Conservation (phyloP, 2,329 filamentous ascomycete species). For the Aspergillus vadensis region DNA sequence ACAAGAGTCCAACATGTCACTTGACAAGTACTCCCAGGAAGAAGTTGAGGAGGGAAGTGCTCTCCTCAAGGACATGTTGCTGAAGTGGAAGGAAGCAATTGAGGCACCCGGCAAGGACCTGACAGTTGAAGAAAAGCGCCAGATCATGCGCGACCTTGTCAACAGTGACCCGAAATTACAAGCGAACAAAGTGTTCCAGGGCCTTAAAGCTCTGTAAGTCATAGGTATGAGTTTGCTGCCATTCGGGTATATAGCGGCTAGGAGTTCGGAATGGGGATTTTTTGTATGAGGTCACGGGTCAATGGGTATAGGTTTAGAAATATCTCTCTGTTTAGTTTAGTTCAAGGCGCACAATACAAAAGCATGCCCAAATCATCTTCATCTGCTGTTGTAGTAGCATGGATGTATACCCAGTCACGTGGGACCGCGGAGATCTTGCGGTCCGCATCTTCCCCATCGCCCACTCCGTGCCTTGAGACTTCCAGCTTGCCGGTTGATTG, state of each 20-base stretch:
- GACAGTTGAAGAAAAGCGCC: constrained; percentile 74
- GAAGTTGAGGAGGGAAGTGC: constrained; percentile 88
- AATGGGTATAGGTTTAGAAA: not conserved
- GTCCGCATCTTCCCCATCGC: constrained; percentile 2
- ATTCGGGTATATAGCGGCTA: constrained; percentile 10
- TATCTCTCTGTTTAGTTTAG: not conserved
- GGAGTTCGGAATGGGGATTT: constrained; percentile 6
- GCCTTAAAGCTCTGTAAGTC: constrained; percentile 48
- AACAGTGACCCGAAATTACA: constrained; percentile 66
- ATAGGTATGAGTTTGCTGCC: not conserved
- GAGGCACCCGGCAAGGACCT: constrained; percentile 63
- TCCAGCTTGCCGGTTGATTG: not conserved
- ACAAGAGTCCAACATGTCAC: constrained; percentile 37
- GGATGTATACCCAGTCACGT: constrained; percentile 12
- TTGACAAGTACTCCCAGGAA: constrained; percentile 67
- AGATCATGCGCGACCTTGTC: constrained; percentile 77
- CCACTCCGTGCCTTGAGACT: not conserved
- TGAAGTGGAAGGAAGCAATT: constrained; percentile 77
- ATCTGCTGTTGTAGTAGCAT: not conserved
- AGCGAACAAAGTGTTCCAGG: constrained; percentile 57
- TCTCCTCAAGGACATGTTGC: constrained; percentile 78
- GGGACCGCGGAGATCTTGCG: constrained; percentile 13
- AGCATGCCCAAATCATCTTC: not conserved
- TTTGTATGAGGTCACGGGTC: not conserved
- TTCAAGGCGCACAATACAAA: not conserved